Percentiles rank a stretch among this genome's conserved stretches.
Evolutionary conservation across 2,329 filamentous ascomycete genomes (phyloP).

Genomic region (Cytospora schulzeri): DNA sequence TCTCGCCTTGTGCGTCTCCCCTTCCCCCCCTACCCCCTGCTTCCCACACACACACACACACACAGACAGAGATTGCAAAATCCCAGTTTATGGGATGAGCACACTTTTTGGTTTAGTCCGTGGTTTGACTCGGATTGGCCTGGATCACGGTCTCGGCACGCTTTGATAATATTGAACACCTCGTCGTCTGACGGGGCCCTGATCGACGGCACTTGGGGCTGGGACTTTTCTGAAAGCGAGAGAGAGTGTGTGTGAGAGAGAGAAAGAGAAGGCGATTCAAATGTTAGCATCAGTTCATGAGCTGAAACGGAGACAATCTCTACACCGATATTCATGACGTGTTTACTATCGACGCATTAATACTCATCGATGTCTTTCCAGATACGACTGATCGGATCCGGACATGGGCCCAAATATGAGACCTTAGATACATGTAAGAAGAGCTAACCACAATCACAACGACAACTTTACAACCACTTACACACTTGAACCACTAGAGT

Average conservation of each 20-base stretch:
- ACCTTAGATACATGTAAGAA: background rate
- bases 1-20: background rate
- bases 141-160: conserved; percentile 22
- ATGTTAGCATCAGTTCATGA: too few relatives aligned
- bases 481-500: background rate
- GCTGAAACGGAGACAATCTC: background rate
- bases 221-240: background rate
- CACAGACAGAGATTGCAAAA: too few relatives aligned
- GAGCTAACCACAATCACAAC: background rate
- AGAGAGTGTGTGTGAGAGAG: too few relatives aligned
- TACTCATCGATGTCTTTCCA: background rate
- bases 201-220: background rate
- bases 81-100: too few relatives aligned
- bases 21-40: too few relatives aligned
- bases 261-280: too few relatives aligned
- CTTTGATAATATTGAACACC: conserved; percentile 19
- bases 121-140: conserved; percentile 4
- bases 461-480: background rate
- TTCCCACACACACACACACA: too few relatives aligned
- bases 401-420: background rate
- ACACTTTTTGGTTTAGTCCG: background rate
- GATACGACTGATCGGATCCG: background rate
- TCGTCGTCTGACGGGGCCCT: conserved; percentile 2
- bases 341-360: background rate
- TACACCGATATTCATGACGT: background rate